These are phyloP conservation scores for Floccularia luteovirens DNA, from an alignment of 768 basidiomycete species.

Conservation along the genomic window DNA sequence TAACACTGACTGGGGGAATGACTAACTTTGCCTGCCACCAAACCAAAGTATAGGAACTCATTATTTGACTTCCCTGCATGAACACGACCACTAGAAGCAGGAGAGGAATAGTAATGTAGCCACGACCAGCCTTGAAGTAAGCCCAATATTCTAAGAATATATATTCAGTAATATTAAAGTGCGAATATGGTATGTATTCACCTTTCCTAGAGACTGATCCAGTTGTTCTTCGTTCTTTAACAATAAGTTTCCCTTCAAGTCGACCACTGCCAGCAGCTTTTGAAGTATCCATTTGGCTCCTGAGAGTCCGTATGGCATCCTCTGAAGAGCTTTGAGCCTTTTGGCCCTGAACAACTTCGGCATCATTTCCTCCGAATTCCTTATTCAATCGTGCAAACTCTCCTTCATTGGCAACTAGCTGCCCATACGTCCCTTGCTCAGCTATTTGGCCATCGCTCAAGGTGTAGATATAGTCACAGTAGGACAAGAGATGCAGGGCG, in stretches of 20 bases:
- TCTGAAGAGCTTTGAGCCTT: conserved; percentile 24
- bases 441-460: conserved; percentile 63
- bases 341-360: conserved; percentile 10
- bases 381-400: conserved; percentile 49
- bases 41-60: conserved; percentile 61
- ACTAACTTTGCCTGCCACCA: conserved; percentile 65
- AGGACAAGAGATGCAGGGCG: conserved; percentile 76
- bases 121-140: conserved; percentile 51
- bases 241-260: conserved; percentile 59
- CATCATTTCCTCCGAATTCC: conserved; percentile 52
- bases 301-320: conserved; percentile 8
- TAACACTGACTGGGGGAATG: neutral
- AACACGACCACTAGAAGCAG: conserved; percentile 39
- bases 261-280: conserved; percentile 50
- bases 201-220: conserved; percentile 50
- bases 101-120: conserved; percentile 40
- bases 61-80: conserved; percentile 55
- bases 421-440: conserved; percentile 59
- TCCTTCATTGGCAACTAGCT: conserved; percentile 40
- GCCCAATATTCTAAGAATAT: conserved; percentile 44
- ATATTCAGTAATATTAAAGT: neutral
- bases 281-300: too few relatives aligned
- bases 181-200: conserved; percentile 10
- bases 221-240: conserved; percentile 56
- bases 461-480: conserved; percentile 76